Evolutionary conservation across 805 yeast species (phyloP).

Genomic region (Teunomyces lycoperdinae): DNA sequence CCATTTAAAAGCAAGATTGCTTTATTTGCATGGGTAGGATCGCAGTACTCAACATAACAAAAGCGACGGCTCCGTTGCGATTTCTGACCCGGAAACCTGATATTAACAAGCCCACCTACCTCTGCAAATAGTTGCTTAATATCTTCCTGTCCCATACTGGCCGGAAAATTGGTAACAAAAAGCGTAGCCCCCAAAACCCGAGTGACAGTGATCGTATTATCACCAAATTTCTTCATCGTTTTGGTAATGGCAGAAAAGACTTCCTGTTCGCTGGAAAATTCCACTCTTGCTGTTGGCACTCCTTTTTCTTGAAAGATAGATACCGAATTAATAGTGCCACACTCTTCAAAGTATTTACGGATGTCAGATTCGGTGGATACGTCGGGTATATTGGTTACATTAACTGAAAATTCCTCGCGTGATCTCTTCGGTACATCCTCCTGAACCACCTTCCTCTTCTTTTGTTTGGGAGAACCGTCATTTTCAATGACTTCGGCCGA

Average conservation of each 20-base stretch:
- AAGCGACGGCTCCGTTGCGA: conserved; percentile 59
- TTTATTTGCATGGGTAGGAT: conserved; percentile 39
- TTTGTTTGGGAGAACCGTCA: neutral
- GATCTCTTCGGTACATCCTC: conserved; percentile 32
- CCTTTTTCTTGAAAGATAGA: conserved; percentile 13
- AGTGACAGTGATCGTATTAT: conserved; percentile 42
- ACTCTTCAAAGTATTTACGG: conserved; percentile 48
- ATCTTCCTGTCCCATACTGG: conserved; percentile 39
- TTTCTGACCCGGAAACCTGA: conserved; percentile 64
- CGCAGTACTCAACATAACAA: conserved; percentile 63
- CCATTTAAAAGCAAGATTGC: conserved; percentile 46
- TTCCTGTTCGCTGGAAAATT: conserved; percentile 47
- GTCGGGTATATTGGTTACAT: conserved; percentile 49
- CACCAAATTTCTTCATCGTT: conserved; percentile 47
- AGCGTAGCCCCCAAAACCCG: conserved; percentile 50
- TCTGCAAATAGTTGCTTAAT: conserved; percentile 40
- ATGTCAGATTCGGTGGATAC: conserved; percentile 39
- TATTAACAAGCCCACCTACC: conserved; percentile 42
- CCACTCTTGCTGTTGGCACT: conserved; percentile 49
- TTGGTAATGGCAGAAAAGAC: conserved; percentile 61
- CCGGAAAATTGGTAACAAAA: conserved; percentile 77
- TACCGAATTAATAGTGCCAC: conserved; percentile 52
- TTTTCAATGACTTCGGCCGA: neutral
- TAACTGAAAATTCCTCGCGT: conserved; percentile 58
- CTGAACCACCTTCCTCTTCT: neutral